Evolutionary conservation across 1,284 basidiomycete species (phyloP), one percentile per base, ranked within the genome.

Genomic region (Irpex lacteus): DNA sequence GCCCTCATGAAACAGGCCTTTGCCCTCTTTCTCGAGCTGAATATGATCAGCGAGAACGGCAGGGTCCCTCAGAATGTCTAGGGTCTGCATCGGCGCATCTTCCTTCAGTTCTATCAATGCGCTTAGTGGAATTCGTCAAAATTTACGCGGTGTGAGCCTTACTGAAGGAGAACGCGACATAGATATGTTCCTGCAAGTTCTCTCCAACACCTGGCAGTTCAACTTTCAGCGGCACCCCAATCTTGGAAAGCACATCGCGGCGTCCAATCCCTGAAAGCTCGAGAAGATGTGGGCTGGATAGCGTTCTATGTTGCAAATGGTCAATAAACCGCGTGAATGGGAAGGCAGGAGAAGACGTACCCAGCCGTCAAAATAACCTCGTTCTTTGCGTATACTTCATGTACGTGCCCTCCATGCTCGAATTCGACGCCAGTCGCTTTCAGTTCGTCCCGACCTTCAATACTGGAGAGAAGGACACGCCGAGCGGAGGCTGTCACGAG

Each of bases 231-330:
- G 66, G 66, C 32, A 76, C 74, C 50, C 75, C 76, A n/a, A 74
- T 72, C 56, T 69, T 71, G 60, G 69, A 36, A 6, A 79, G 68
- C 5, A 78, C 65, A 13, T 63, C 63, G 60, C 68, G 66, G 60
- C 69, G 69, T 11, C 77, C 76, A 63, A 77, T 75, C 61, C 80
- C 80, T 6, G 77, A 79, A 6, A 80, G 73, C 68, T 81, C 78
- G 15, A 81, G 73, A 5, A 81, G 64, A 52, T 75, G 74, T 6
- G 79, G 78, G 1, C 70, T 66, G 26, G 71, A 69, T 18, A 72
- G 63, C 1, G 71, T 57, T 55, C 73, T 72, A 54, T 3, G n/a
- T 52, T 52, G n/a, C 18, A 19, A 40, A 18, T 36, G 11, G 26
- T 56, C 9, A 32, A 18, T 18, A 11, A 56, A 18, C n/a, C 11